Conservation (phyloP, 305 asterid species). For the Fraxinus xanthoxyloides region DNA sequence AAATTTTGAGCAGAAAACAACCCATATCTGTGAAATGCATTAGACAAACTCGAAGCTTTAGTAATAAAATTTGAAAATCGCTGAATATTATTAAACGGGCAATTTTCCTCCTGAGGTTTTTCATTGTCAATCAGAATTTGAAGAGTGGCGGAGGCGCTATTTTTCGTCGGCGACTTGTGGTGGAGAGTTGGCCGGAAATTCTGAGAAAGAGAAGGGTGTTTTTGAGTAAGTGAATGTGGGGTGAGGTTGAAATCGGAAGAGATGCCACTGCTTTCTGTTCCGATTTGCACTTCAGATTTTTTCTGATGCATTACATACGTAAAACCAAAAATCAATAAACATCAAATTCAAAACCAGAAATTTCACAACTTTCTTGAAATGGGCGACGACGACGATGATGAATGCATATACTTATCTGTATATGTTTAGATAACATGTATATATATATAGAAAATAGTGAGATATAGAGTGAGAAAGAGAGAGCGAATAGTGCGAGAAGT, state of each 20-base stretch:
- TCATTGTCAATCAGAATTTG: constrained; percentile 15
- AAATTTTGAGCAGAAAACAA: constrained; percentile 32
- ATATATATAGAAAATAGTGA: background rate
- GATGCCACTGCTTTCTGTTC: constrained; percentile 21
- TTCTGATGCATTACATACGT: constrained; percentile 21
- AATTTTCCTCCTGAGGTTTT: background rate
- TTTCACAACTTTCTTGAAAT: background rate
- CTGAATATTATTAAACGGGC: constrained; percentile 14
- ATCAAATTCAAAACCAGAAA: background rate
- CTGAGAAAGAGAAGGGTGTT: constrained; percentile 42
- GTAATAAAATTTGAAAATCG: constrained; percentile 48
- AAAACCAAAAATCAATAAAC: background rate
- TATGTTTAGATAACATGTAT: background rate
- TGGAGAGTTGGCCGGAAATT: constrained; percentile 31
- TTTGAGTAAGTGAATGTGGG: constrained; percentile 61
- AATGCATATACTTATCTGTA: background rate
- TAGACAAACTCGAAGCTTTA: constrained; percentile 56
- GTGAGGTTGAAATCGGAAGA: constrained; percentile 53
- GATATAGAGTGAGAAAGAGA: background rate
- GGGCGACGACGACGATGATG: background rate
- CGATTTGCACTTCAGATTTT: constrained; percentile 23
- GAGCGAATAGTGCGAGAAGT: constrained; percentile 14
- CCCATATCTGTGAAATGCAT: constrained; percentile 52
- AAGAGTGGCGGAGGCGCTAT: constrained; percentile 13
- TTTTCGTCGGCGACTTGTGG: constrained; percentile 28